phyloP scores from a whole-genome alignment of 2,329 filamentous ascomycete species.

The Aspergillus bombycis region DNA sequence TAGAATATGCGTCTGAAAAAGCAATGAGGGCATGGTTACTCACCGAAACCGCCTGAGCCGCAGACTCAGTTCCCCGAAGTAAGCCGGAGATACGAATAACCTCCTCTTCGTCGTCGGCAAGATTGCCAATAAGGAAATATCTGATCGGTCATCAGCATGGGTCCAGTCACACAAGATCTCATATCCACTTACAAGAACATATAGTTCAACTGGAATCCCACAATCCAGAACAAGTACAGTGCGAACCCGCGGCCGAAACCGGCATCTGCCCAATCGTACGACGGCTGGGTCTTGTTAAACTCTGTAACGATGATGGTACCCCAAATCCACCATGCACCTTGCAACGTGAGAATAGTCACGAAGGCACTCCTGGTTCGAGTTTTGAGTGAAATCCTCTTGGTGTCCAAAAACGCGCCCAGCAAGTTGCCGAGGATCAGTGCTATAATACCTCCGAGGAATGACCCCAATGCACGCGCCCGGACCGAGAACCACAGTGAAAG shows the following conservation, averaged over 20 bases:
- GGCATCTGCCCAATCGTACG: conserved; percentile 65
- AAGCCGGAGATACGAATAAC: conserved; percentile 70
- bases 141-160: conserved; percentile 34
- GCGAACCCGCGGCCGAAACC: conserved; percentile 70
- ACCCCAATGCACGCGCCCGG: conserved; percentile 68
- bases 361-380: conserved; percentile 60
- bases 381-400: conserved; percentile 57
- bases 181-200: conserved; percentile 61
- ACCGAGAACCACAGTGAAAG: conserved; percentile 70
- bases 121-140: conserved; percentile 71
- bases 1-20: neutral
- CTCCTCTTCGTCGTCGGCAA: conserved; percentile 64
- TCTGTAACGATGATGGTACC: conserved; percentile 66
- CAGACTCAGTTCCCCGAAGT: conserved; percentile 71
- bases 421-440: conserved; percentile 68
- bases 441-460: conserved; percentile 69
- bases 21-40: conserved; percentile 20
- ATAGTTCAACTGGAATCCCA: conserved; percentile 74
- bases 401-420: conserved; percentile 67
- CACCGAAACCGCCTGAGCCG: conserved; percentile 70
- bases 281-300: conserved; percentile 60
- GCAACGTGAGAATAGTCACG: conserved; percentile 52
- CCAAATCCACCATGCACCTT: conserved; percentile 75
- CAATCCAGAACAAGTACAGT: conserved; percentile 68
- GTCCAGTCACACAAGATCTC: too few species aligned